phyloP scores from a whole-genome alignment of 1,139 yeast species.

The Waltiozyma sp. region DNA sequence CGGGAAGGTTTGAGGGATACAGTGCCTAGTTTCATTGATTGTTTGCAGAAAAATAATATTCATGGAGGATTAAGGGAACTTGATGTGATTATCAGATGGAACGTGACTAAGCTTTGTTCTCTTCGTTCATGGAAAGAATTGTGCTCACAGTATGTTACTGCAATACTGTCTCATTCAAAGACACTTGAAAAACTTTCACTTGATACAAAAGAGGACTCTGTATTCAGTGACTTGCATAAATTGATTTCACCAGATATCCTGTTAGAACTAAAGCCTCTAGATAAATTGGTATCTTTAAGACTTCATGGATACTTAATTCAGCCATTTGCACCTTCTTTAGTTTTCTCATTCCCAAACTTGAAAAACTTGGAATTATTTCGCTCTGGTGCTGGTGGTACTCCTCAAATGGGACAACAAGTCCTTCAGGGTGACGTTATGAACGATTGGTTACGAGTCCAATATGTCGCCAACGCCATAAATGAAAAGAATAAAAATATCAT shows the following conservation, averaged over 20 bases:
- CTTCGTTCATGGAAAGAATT: constrained; percentile 18
- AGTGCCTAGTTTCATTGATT: constrained; percentile 28
- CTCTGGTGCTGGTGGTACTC: constrained; percentile 40
- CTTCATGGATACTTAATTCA: constrained; percentile 29
- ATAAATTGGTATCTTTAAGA: constrained; percentile 26
- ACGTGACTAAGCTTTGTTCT: constrained; percentile 25
- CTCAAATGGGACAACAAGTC: constrained; percentile 45
- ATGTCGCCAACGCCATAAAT: constrained; percentile 33
- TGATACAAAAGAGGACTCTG: constrained; percentile 29
- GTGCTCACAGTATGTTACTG: constrained; percentile 23
- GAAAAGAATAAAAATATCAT: constrained; percentile 22
- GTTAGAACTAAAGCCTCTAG: constrained; percentile 17
- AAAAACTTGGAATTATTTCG: constrained; percentile 38
- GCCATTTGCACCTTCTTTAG: constrained; percentile 21
- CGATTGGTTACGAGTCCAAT: constrained; percentile 48
- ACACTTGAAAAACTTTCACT: constrained; percentile 30
- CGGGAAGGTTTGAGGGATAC: constrained; percentile 34
- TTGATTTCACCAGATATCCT: constrained; percentile 19
- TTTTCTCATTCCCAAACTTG: constrained; percentile 23
- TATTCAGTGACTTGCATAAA: constrained; percentile 22
- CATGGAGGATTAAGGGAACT: constrained; percentile 23
- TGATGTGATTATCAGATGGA: constrained; percentile 34
- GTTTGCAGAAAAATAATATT: constrained; percentile 5
- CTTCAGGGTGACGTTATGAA: constrained; percentile 44
- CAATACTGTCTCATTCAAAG: constrained; percentile 21